phyloP scores from a whole-genome alignment of 2,329 filamentous ascomycete genomes.

The Thelonectria olida region DNA sequence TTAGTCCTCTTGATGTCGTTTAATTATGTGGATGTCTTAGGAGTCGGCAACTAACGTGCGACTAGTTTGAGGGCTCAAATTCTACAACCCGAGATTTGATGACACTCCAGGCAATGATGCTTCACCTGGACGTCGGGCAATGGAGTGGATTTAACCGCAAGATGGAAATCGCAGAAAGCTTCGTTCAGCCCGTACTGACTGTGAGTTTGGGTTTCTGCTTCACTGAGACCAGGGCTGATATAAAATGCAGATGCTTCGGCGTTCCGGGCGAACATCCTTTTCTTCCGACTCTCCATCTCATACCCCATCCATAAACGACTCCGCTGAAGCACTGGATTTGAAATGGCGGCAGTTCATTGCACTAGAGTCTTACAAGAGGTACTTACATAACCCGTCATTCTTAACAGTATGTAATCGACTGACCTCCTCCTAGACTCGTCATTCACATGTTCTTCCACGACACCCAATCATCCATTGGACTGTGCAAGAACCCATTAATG shows the following conservation, averaged over 20 bases:
- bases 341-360: slow-evolving; percentile 34
- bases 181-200: slow-evolving; percentile 28
- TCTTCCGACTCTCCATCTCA: slow-evolving; percentile 27
- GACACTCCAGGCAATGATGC: slow-evolving; percentile 34
- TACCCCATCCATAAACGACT: slow-evolving; percentile 24
- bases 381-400: neutral
- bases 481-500: slow-evolving; percentile 32
- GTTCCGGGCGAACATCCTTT: slow-evolving; percentile 30
- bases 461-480: slow-evolving; percentile 33
- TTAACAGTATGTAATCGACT: slow-evolving; percentile 5
- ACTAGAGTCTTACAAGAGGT: slow-evolving; percentile 37
- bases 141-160: slow-evolving; percentile 36
- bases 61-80: slow-evolving; percentile 26
- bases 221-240: neutral
- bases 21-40: no score
- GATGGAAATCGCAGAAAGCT: slow-evolving; percentile 31
- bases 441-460: slow-evolving; percentile 37
- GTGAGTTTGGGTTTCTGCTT: slow-evolving; percentile 19
- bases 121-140: slow-evolving; percentile 35
- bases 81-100: slow-evolving; percentile 26
- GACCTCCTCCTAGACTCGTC: slow-evolving; percentile 28
- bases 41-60: neutral
- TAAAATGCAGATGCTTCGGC: slow-evolving; percentile 32
- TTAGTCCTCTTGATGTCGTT: no score
- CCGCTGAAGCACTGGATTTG: slow-evolving; percentile 28